Base-by-base conservation (phyloP, 768 basidiomycete species). In the Rhodotorula babjevae region DNA sequence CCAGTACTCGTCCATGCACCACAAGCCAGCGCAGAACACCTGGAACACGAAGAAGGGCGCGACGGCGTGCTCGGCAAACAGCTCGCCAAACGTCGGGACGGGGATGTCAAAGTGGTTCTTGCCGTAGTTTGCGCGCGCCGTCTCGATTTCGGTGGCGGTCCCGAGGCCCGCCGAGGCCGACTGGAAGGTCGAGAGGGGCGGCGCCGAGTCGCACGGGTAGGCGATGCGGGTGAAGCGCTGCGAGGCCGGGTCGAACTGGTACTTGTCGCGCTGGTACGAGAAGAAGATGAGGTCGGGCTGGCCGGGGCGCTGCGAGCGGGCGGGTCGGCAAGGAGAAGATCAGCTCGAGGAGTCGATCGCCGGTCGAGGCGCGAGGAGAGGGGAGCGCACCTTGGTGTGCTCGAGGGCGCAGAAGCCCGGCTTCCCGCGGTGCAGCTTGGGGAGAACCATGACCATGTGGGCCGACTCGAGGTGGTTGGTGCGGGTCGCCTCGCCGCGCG, bases 41-140 rank as follows among this genome's bases (percentile, higher is more conserved):
- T 99, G 96, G 82, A 99, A 99, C 40, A 99, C 96, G 81, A 99
- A 99, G 86, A 99, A 99, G 0, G 96, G 96, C 0, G 96, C 96
- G 10, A 93, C 94, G 2, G 95, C 93, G 79, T 99, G 96, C 83
- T 99, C 96, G 33, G 84, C 85, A 76, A 99, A 97, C 49, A 99
- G 86, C 75, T 93, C 91, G 18, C 86, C 85, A 79, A 99, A 99
- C 2, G 90, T 90, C 14, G 96, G 96, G 55, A 99, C 91, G 5
- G 96, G 96, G 74, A 99, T 97, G 80, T 96, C 87, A 82, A 97
- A 98, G 78, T 92, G 90, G 82, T 99, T 99, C 77, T 87, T 87
- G 67, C 95, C 96, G 79, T 92, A 99, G 31, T 93, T 84, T 14
- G 84, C 83, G 55, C 83, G 82, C 36, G 91, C 82, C 1, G 84